Conservation (phyloP, 257 asterid genomes). For the Cynanchum wilfordii region DNA sequence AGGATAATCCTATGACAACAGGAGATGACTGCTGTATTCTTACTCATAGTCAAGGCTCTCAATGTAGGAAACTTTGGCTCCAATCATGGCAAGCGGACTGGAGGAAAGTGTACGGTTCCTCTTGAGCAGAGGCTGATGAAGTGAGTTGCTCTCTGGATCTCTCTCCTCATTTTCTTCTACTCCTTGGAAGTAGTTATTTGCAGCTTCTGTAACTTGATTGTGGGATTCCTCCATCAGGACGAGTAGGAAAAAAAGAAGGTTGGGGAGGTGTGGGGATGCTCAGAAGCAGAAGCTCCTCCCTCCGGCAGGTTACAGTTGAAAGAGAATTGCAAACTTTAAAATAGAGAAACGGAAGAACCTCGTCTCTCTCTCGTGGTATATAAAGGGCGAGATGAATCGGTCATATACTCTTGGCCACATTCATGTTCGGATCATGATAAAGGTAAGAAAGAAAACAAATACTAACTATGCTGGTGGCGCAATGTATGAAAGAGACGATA, state of each 20-base stretch:
- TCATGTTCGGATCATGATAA: neutral
- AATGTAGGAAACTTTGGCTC: constrained; percentile 74
- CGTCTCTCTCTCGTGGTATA: neutral
- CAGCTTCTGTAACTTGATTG: constrained; percentile 22
- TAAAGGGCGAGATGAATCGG: neutral
- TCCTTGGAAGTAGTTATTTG: neutral
- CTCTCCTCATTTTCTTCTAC: constrained; percentile 31
- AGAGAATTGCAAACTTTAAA: neutral
- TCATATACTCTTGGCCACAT: neutral
- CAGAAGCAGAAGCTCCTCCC: neutral
- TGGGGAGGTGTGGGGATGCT: neutral
- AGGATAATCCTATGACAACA: neutral
- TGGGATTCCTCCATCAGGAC: constrained; percentile 30
- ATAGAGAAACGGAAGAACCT: neutral
- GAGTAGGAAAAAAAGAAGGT: neutral
- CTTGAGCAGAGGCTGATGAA: constrained; percentile 65
- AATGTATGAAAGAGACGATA: neutral
- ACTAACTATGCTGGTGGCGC: neutral
- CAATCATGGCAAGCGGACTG: constrained; percentile 62
- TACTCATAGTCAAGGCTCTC: constrained; percentile 98
- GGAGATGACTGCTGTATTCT: constrained; percentile 19
- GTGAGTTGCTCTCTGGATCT: constrained; percentile 60
- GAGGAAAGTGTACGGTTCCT: constrained; percentile 51
- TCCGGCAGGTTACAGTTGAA: neutral
- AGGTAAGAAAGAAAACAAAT: neutral